Percentiles rank a stretch among this genome's conserved stretches.
These are phyloP conservation scores for Nothopassalora personata DNA, from an alignment of 2,329 filamentous ascomycete species.

Conservation along the genomic window DNA sequence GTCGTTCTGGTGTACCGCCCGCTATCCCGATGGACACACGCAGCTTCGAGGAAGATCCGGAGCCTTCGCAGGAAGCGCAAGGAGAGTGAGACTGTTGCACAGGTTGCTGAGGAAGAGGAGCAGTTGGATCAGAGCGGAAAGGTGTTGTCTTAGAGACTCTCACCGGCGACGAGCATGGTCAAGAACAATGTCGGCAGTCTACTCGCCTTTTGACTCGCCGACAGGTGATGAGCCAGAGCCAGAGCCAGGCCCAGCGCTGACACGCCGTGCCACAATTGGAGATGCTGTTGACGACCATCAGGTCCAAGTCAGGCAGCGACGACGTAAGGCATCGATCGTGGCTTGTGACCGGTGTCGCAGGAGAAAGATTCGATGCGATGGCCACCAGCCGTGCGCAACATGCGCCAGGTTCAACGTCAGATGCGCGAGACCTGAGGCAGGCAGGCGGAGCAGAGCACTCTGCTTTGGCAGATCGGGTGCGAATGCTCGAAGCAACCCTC, in stretches of 20 bases:
- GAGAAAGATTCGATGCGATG: constrained; percentile 16
- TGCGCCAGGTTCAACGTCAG: constrained; percentile 15
- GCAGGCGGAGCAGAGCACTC: constrained; percentile 14
- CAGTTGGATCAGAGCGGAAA: constrained; percentile 9
- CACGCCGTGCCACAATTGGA: constrained; percentile 17
- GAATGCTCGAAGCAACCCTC: constrained; percentile 13
- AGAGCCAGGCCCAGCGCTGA: constrained; percentile 2
- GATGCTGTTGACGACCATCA: constrained; percentile 14
- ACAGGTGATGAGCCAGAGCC: background rate
- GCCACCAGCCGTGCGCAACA: constrained; percentile 12
- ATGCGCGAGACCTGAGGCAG: constrained; percentile 12
- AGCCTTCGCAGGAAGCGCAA: constrained; percentile 14
- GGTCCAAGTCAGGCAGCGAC: constrained; percentile 9
- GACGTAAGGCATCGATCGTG: constrained; percentile 9
- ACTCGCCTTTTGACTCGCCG: too few relatives aligned
- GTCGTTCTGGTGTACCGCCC: constrained; percentile 18
- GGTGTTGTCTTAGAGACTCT: background rate
- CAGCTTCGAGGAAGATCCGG: constrained; percentile 11
- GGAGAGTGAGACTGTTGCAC: constrained; percentile 15
- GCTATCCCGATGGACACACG: constrained; percentile 17
- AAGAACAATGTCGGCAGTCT: background rate
- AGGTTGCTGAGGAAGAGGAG: constrained; percentile 14
- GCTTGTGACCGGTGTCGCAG: constrained; percentile 12
- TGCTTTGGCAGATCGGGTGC: constrained; percentile 14
- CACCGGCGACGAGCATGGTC: background rate